Evolutionary conservation across 164 flowering plant genomes (phyloP), one percentile per base, ranked within the genome.

Genomic region (Pachysandra terminalis): DNA sequence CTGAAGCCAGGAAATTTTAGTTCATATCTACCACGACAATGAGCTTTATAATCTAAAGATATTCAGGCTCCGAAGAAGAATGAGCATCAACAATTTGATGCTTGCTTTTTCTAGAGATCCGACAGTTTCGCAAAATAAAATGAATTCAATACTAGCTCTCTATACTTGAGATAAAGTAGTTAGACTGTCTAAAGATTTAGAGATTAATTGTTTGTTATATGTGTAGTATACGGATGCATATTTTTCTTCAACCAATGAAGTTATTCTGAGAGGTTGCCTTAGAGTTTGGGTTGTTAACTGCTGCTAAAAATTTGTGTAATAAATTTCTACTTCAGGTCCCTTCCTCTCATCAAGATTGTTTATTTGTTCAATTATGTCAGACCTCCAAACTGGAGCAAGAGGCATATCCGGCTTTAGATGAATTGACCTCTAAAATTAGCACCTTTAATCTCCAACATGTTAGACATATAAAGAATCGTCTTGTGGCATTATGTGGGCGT

Each of bases 371-470:
- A 25, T 69, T 26, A 54, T 56, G 25, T 55, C 77, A 85, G 88
- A 74, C 86, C 27, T 65, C 72, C 49, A 78, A 82, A 3, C 67
- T 85, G 63, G 88, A 83, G 80, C 79, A 76, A 68, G 88, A 85
- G 68, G 88, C 88, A n/a, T 81, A 85, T 76, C 88, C 86, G 12
- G 85, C 85, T 35, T 69, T 83, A 40, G 86, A 85, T 81, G 82
- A 83, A 59, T 79, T 85, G 55, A 85, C 85, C 35, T 83, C 88
- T 56, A 79, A 82, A 75, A 81, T 85, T 64, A 85, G 88, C 73
- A 83, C 84, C 2, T 82, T 85, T 28, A 85, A 81, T 69, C 83
- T 85, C 22, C 81, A 85, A 64, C 88, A 81, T 68, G 88, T 80
- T 51, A 75, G 88, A 60, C 82, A 81, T 53, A 81, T 83, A 67